Evolutionary conservation across 164 flowering plant species (phyloP), one percentile per base, ranked within the genome.

Genomic region (Paratinospora sagittata): DNA sequence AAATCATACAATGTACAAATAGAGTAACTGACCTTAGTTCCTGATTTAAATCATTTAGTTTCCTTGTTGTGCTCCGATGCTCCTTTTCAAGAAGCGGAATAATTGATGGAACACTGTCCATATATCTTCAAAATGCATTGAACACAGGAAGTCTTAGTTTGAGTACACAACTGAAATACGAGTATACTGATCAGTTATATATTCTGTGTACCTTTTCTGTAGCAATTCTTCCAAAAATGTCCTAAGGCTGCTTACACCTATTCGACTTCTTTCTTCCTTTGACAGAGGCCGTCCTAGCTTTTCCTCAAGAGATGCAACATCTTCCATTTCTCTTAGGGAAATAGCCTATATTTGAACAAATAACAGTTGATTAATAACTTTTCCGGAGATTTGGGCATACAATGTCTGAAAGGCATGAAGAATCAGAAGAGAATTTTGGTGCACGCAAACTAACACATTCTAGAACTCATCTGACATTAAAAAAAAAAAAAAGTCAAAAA

Each of bases 71-170:
- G 72, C 78, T 78, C 14, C 98, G 83, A 69, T 82, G 80, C 81
- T 95, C 97, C 84, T 90, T 92, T 64, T 90, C 98, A 74, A 95
- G 98, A 77, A 92, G 97, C 52, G 98, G 97, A 81, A 95, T 85
- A 76, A 95, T 88, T 75, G 82, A 52, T 19, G 97, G 98, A 63
- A 92, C 90, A 73, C 78, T 92, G 33, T 95, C 92, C 96, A 92
- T 87, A 73, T 92, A 95, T 88, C 98, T 94, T 65, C 39, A 52
- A 33, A 76, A 66, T 65, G 55, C 66, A 73, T 55, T 70, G 67
- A 55, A 73, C 60, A 13, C 17, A 14, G 16, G 23, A 70, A 24
- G 23, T 71, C 58, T 69, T 27, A 70, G 67, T 27, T 43, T 36
- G 66, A 49, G 73, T 19, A 74, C 65, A 67, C 10, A 16, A 64